Percentiles rank a stretch among this genome's conserved stretches.
These are phyloP conservation scores for Scutellaria barbata DNA, from an alignment of 257 asterid species.

Conservation along the genomic window DNA sequence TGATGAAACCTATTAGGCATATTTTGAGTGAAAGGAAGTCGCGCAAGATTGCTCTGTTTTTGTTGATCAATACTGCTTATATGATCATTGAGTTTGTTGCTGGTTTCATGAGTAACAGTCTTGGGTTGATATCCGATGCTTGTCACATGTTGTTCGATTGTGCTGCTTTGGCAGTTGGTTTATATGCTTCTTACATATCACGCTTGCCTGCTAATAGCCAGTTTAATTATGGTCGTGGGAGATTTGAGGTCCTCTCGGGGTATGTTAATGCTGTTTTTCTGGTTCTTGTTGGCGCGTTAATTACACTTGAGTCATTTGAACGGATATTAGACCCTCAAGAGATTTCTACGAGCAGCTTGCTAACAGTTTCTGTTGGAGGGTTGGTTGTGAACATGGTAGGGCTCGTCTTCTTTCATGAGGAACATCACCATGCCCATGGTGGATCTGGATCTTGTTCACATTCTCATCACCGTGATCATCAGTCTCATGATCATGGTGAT, in stretches of 20 bases:
- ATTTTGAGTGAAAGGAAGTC: slow-evolving; percentile 96
- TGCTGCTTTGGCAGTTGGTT: slow-evolving; percentile 95
- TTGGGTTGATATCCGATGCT: slow-evolving; percentile 97
- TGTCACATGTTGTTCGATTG: slow-evolving; percentile 99
- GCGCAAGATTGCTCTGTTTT: slow-evolving; percentile 81
- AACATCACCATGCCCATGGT: slow-evolving; percentile 99
- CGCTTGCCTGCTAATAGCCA: slow-evolving; percentile 86
- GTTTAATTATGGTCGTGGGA: slow-evolving; percentile 93
- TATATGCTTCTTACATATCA: slow-evolving; percentile 92
- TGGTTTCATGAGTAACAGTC: slow-evolving; percentile 98
- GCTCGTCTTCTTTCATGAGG: slow-evolving; percentile 93
- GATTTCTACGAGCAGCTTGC: slow-evolving; percentile 80
- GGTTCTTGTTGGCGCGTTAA: slow-evolving; percentile 87
- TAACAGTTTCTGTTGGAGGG: slow-evolving; percentile 91
- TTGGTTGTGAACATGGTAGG: slow-evolving; percentile 87
- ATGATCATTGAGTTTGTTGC: slow-evolving; percentile 93
- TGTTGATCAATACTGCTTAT: slow-evolving; percentile 86
- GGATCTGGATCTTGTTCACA: slow-evolving; percentile 80
- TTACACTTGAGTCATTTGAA: slow-evolving; percentile 88
- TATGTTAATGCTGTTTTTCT: slow-evolving; percentile 88
- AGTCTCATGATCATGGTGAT: slow-evolving; percentile 43
- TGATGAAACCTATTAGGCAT: slow-evolving; percentile 86
- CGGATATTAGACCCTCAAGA: slow-evolving; percentile 96
- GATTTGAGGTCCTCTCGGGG: slow-evolving; percentile 96
- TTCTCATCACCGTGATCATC: slow-evolving; percentile 55